phyloP scores from a whole-genome alignment of 108 stramenopile genomes.

The Nitzschia palea region DNA sequence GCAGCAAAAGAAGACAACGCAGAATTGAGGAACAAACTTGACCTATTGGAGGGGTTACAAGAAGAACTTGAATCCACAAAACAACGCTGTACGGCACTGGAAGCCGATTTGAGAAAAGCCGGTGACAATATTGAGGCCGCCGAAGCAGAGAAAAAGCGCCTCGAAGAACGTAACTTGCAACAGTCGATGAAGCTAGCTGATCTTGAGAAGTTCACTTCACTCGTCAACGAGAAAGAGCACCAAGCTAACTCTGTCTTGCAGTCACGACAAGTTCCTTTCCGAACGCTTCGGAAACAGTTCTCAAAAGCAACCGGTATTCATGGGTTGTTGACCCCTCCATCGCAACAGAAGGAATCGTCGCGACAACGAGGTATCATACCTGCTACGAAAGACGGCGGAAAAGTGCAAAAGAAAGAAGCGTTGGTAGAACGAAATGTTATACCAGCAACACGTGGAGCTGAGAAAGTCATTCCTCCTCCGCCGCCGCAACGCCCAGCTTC shows the following conservation, averaged over 20 bases:
- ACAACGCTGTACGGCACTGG: conserved; percentile 19
- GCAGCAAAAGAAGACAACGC: conserved; percentile 29
- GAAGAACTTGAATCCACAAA: conserved; percentile 35
- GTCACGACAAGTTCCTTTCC: conserved; percentile 27
- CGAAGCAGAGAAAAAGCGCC: conserved; percentile 9
- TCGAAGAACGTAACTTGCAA: neutral
- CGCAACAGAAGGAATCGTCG: conserved; percentile 10
- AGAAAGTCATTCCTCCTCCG: neutral
- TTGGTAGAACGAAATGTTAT: neutral
- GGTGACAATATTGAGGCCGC: neutral
- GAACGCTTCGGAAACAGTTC: conserved; percentile 46
- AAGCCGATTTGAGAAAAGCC: conserved; percentile 1
- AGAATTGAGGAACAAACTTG: conserved; percentile 35
- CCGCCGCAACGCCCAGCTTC: neutral
- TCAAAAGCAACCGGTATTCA: conserved; percentile 68
- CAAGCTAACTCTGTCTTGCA: neutral
- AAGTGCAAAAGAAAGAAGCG: neutral
- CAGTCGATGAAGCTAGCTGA: conserved; percentile 2
- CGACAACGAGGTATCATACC: neutral
- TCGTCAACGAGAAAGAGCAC: neutral
- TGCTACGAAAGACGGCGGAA: neutral
- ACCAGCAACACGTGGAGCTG: neutral
- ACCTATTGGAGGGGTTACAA: conserved; percentile 23
- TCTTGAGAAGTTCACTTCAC: neutral
- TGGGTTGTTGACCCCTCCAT: conserved; percentile 58